Conservation (phyloP, 495 filamentous ascomycete species). For the Friedmanniomyces simplex region DNA sequence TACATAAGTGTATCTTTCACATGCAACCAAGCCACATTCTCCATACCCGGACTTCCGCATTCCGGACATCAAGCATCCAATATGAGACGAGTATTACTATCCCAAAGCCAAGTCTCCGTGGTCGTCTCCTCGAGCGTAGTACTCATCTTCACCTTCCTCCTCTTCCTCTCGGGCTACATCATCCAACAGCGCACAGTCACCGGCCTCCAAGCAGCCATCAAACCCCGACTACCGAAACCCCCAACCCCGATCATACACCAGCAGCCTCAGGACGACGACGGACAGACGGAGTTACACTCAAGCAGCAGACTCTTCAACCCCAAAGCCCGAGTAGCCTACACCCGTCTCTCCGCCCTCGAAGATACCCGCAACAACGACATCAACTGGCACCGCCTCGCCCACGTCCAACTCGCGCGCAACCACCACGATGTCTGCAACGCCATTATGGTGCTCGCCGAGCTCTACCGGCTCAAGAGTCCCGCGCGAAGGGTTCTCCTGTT, state of each 20-base stretch:
- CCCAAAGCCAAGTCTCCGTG: constrained; percentile 34
- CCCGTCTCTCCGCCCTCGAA: constrained; percentile 26
- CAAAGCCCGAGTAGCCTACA: constrained; percentile 20
- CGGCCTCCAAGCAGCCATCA: constrained; percentile 49
- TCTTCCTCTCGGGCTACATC: constrained; percentile 63
- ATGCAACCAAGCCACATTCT: constrained; percentile 1
- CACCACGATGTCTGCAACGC: constrained; percentile 38
- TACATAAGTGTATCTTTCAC: background rate
- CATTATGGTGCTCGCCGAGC: constrained; percentile 37
- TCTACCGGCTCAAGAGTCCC: constrained; percentile 34
- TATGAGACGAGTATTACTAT: constrained; percentile 28
- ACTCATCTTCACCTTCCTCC: constrained; percentile 50
- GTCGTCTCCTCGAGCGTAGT: constrained; percentile 30
- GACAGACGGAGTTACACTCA: constrained; percentile 21
- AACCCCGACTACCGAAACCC: constrained; percentile 33
- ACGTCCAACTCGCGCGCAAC: constrained; percentile 35
- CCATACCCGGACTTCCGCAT: background rate
- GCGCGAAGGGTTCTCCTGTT: constrained; percentile 38
- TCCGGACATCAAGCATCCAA: background rate
- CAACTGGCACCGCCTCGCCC: constrained; percentile 34
- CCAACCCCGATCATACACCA: constrained; percentile 6
- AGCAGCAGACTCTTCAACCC: constrained; percentile 28
- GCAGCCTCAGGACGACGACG: constrained; percentile 2
- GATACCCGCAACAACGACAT: background rate
- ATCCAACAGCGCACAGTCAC: constrained; percentile 60